These are phyloP conservation scores for Sporothrix brunneoviolacea DNA, from an alignment of 2,329 filamentous ascomycete species.

Conservation along the genomic window DNA sequence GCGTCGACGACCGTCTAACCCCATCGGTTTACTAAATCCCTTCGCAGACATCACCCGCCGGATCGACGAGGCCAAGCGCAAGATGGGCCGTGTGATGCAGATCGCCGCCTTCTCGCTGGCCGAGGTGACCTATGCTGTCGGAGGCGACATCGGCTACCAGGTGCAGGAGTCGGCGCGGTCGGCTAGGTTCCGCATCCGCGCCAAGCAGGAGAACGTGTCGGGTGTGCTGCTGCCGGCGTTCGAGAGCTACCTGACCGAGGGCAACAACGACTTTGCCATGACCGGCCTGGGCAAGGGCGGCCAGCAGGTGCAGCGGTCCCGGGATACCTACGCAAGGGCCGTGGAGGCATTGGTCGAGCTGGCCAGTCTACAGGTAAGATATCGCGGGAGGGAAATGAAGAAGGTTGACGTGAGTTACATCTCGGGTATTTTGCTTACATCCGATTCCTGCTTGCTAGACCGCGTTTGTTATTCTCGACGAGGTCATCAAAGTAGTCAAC, in stretches of 20 bases:
- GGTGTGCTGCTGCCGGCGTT: constrained; percentile 92
- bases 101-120: constrained; percentile 96
- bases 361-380: constrained; percentile 70
- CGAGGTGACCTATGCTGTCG: constrained; percentile 94
- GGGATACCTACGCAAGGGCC: constrained; percentile 91
- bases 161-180: constrained; percentile 93
- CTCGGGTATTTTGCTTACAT: background rate
- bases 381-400: background rate
- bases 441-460: constrained; percentile 45
- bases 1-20: no score
- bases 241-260: constrained; percentile 82
- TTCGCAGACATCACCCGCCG: constrained; percentile 80
- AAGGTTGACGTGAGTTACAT: no score
- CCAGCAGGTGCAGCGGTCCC: constrained; percentile 89
- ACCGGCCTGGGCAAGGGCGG: constrained; percentile 95
- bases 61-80: constrained; percentile 97
- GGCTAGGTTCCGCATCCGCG: constrained; percentile 85
- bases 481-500: constrained; percentile 99
- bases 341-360: constrained; percentile 95
- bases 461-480: constrained; percentile 94
- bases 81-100: constrained; percentile 99
- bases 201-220: constrained; percentile 97
- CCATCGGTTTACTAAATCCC: no score
- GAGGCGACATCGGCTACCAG: constrained; percentile 92
- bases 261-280: constrained; percentile 90